phyloP scores from a whole-genome alignment of 257 asterid species.

The Orobanche coerulescens region DNA sequence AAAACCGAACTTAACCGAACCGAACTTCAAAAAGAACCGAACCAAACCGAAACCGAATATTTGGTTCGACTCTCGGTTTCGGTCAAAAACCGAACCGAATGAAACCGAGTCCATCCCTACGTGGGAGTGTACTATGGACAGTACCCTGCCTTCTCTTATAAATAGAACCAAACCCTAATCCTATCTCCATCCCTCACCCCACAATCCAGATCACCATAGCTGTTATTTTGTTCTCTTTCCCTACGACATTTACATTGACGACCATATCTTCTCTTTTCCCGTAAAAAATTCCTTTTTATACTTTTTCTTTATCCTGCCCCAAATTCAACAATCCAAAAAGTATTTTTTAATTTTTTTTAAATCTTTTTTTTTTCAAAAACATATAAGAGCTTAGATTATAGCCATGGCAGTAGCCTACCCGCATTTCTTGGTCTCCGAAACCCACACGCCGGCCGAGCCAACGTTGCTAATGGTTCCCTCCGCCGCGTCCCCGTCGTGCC shows the following conservation, averaged over 20 bases:
- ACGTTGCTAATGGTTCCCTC: slow-evolving; percentile 30
- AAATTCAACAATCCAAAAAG: slow-evolving; percentile 7
- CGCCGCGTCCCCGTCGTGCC: slow-evolving; percentile 17
- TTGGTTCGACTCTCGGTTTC: too few relatives aligned
- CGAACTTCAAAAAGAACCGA: too few relatives aligned
- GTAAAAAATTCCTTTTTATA: neutral
- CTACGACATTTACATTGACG: neutral
- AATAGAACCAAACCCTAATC: slow-evolving; percentile 21
- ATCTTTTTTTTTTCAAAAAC: neutral
- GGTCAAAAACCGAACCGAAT: too few relatives aligned
- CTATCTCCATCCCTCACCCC: slow-evolving; percentile 16
- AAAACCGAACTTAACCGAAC: too few relatives aligned
- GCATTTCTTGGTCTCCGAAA: slow-evolving; percentile 24
- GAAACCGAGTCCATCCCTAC: too few relatives aligned
- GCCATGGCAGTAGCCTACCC: slow-evolving; percentile 52
- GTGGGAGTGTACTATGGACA: too few relatives aligned
- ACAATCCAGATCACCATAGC: slow-evolving; percentile 7
- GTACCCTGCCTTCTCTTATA: too few relatives aligned
- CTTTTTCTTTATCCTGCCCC: slow-evolving; percentile 24
- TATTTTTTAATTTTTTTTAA: neutral
- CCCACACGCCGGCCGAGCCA: slow-evolving; percentile 25
- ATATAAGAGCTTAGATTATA: slow-evolving; percentile 1
- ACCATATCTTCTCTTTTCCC: neutral
- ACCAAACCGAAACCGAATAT: too few relatives aligned
- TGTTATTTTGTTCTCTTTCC: neutral